Conservation (phyloP, 768 basidiomycete species). For the Suillus bovinus region DNA sequence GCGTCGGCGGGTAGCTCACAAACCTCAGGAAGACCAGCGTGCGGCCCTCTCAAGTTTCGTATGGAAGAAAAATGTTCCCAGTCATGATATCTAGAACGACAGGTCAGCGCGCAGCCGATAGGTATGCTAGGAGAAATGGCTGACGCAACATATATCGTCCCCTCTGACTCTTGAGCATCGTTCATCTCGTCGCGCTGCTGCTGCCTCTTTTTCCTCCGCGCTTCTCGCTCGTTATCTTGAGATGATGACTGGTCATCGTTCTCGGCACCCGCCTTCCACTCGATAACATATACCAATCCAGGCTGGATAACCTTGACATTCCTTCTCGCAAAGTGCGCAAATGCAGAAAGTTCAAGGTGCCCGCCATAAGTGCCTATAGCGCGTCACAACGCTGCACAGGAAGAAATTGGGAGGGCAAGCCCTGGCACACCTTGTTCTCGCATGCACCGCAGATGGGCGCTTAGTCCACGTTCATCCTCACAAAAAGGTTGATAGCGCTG, state of each 20-base stretch:
- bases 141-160: slow-evolving; percentile 82
- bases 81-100: slow-evolving; percentile 70
- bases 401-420: slow-evolving; percentile 14
- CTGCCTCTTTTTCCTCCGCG: slow-evolving; percentile 12
- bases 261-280: slow-evolving; percentile 69
- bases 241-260: slow-evolving; percentile 22
- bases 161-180: slow-evolving; percentile 41
- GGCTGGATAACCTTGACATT: slow-evolving; percentile 94
- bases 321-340: slow-evolving; percentile 74
- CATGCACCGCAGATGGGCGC: slow-evolving; percentile 76
- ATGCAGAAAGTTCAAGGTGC: slow-evolving; percentile 91
- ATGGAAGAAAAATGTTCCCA: slow-evolving; percentile 97
- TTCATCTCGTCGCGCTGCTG: slow-evolving; percentile 28
- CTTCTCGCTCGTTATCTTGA: slow-evolving; percentile 13
- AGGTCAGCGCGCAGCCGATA: slow-evolving; percentile 15
- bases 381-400: slow-evolving; percentile 15
- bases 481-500: slow-evolving; percentile 85
- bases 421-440: slow-evolving; percentile 61
- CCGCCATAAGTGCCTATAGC: slow-evolving; percentile 82
- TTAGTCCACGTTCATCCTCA: slow-evolving; percentile 78
- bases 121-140: slow-evolving; percentile 35
- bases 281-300: slow-evolving; percentile 87
- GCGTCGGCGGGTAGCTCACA: slow-evolving; percentile 45
- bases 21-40: slow-evolving; percentile 70
- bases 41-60: slow-evolving; percentile 82